Evolutionary conservation across 345 rosid species (phyloP).

Genomic region (Syzygium aromaticum): DNA sequence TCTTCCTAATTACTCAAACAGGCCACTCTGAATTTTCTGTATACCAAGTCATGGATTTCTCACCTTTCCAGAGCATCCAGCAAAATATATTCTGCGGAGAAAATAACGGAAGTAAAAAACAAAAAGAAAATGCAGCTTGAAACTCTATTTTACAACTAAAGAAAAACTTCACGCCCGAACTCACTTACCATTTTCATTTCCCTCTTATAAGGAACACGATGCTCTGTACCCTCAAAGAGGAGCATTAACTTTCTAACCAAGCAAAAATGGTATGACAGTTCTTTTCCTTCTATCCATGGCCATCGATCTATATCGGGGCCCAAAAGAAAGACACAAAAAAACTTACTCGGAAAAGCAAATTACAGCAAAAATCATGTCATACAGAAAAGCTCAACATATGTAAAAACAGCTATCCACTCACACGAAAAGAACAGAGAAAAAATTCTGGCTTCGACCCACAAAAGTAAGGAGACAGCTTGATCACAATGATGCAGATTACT

Average conservation of each 20-base stretch:
- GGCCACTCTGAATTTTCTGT: background rate
- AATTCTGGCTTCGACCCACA: background rate
- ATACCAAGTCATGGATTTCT: background rate
- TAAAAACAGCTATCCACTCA: background rate
- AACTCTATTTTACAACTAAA: background rate
- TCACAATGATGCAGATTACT: background rate
- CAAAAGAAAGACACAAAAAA: background rate
- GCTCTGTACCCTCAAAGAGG: background rate
- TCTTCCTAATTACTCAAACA: background rate
- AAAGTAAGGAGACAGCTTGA: background rate
- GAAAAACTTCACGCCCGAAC: background rate
- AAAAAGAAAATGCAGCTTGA: background rate
- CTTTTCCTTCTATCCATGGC: background rate
- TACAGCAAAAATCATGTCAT: background rate
- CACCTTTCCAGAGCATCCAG: background rate
- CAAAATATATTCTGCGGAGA: background rate
- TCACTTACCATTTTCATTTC: background rate
- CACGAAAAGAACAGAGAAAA: background rate
- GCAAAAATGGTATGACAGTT: background rate
- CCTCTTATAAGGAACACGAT: background rate
- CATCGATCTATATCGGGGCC: background rate
- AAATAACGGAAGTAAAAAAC: background rate
- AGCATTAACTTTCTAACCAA: background rate
- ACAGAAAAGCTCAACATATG: background rate
- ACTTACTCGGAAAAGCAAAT: background rate